Percentiles rank a stretch among this genome's conserved stretches.
These are phyloP conservation scores for Fusarium paranaense DNA, from an alignment of 2,329 filamentous ascomycete species.

Conservation along the genomic window DNA sequence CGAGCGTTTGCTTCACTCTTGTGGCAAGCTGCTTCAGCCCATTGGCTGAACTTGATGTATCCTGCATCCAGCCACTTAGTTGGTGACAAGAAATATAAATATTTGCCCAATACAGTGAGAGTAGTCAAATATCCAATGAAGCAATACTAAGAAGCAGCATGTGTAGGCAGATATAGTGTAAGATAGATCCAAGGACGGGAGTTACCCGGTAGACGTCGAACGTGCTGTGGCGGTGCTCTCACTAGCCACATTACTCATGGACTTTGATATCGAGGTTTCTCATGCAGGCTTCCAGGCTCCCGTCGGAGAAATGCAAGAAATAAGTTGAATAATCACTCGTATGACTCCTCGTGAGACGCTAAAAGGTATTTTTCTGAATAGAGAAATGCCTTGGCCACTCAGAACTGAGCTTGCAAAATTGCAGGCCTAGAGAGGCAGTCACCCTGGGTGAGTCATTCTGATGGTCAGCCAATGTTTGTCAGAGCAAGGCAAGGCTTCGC, in stretches of 20 bases:
- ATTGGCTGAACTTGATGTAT: neutral
- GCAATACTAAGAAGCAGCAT: neutral
- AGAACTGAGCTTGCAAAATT: conserved; percentile 14
- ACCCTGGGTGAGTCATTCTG: conserved; percentile 34
- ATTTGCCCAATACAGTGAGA: neutral
- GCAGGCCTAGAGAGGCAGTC: conserved; percentile 13
- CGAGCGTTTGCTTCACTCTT: neutral
- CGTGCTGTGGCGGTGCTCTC: neutral
- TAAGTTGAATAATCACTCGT: neutral
- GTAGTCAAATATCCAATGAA: neutral
- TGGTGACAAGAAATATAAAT: neutral
- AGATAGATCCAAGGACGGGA: neutral
- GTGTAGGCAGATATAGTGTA: neutral
- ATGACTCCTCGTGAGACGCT: conserved; percentile 27
- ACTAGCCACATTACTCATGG: neutral
- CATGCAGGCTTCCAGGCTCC: neutral
- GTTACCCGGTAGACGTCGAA: neutral
- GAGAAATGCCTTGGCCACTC: conserved; percentile 3
- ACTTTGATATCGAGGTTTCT: neutral
- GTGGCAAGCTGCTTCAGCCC: neutral
- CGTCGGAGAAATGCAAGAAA: neutral
- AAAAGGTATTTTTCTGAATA: conserved; percentile 1
- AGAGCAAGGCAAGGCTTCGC: conserved; percentile 24
- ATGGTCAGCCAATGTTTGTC: conserved; percentile 28
- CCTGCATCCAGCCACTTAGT: neutral